Conservation (phyloP, 306 rosid species). For the Echinosophora koreensis region DNA sequence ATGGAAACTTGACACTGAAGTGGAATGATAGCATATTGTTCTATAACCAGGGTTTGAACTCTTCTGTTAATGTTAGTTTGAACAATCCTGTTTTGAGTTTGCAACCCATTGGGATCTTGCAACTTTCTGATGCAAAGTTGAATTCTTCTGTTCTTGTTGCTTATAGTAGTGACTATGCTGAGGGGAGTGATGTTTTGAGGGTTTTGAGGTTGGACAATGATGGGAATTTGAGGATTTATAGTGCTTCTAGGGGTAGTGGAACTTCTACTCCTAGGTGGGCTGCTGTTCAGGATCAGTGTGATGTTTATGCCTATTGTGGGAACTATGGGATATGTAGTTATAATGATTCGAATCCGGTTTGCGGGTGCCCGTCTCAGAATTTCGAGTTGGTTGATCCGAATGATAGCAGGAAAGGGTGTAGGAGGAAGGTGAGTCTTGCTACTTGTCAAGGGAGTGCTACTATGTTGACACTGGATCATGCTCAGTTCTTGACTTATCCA, state of each 20-base stretch:
- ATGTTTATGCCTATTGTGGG: conserved; percentile 79
- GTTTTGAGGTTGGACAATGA: conserved; percentile 67
- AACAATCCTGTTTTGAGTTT: conserved; percentile 55
- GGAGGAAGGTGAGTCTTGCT: conserved; percentile 56
- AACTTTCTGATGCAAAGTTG: conserved; percentile 56
- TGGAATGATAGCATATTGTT: conserved; percentile 61
- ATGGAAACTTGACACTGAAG: conserved; percentile 64
- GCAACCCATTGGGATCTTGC: conserved; percentile 56
- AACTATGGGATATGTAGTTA: conserved; percentile 73
- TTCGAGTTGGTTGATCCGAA: conserved; percentile 65
- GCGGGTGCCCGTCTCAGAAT: conserved; percentile 76
- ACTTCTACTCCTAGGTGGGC: conserved; percentile 57
- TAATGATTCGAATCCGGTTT: conserved; percentile 59
- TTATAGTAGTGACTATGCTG: conserved; percentile 71
- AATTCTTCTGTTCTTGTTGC: conserved; percentile 50
- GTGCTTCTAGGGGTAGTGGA: conserved; percentile 57
- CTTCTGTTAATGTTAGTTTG: conserved; percentile 54
- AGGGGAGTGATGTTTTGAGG: conserved; percentile 54
- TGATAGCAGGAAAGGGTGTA: conserved; percentile 67
- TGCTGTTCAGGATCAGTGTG: conserved; percentile 73
- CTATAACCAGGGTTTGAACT: conserved; percentile 68
- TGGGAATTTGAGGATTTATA: conserved; percentile 78
- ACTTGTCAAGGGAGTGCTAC: conserved; percentile 58
- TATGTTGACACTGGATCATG: conserved; percentile 59
- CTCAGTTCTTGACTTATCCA: conserved; percentile 62